Evolutionary conservation across 2,329 filamentous ascomycete genomes (phyloP).

Genomic region (Zymoseptoria crescenta): DNA sequence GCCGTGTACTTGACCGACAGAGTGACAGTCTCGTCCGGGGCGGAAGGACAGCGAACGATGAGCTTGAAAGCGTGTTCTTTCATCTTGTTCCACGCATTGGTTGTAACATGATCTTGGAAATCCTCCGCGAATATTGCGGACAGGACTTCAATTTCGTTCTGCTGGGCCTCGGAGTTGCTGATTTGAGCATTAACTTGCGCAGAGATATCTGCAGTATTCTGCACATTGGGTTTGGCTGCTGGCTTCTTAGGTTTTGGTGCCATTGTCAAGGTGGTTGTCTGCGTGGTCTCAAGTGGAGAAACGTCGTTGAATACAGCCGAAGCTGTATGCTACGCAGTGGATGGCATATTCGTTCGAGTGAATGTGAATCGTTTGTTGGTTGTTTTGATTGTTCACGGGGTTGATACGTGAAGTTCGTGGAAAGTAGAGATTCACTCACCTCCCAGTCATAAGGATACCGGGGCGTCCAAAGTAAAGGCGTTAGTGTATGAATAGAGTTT

Average conservation of each 20-base stretch:
- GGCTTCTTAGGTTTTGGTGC: constrained; percentile 37
- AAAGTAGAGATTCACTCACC: not conserved
- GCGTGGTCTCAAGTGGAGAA: constrained; percentile 11
- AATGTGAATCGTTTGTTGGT: not conserved
- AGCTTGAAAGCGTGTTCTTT: constrained; percentile 75
- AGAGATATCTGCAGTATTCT: constrained; percentile 10
- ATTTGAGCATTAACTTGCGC: constrained; percentile 26
- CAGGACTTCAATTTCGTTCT: constrained; percentile 78
- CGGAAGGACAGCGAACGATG: constrained; percentile 63
- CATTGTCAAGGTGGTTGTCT: constrained; percentile 26
- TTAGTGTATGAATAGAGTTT: not conserved
- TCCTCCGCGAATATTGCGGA: constrained; percentile 86
- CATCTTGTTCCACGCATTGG: constrained; percentile 75
- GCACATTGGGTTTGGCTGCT: constrained; percentile 20
- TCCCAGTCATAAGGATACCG: not conserved
- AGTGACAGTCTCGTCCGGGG: constrained; percentile 62
- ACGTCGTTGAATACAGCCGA: constrained; percentile 37
- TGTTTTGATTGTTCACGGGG: not conserved
- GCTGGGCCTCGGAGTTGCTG: constrained; percentile 75
- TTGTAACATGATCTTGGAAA: constrained; percentile 61
- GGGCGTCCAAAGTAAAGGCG: not conserved
- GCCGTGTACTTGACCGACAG: constrained; percentile 77
- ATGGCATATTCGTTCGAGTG: constrained; percentile 3
- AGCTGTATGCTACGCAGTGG: constrained; percentile 32
- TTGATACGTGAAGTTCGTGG: not conserved